Base-by-base conservation (phyloP, 2,329 filamentous ascomycete genomes). In the Tolypocladium tundrense region DNA sequence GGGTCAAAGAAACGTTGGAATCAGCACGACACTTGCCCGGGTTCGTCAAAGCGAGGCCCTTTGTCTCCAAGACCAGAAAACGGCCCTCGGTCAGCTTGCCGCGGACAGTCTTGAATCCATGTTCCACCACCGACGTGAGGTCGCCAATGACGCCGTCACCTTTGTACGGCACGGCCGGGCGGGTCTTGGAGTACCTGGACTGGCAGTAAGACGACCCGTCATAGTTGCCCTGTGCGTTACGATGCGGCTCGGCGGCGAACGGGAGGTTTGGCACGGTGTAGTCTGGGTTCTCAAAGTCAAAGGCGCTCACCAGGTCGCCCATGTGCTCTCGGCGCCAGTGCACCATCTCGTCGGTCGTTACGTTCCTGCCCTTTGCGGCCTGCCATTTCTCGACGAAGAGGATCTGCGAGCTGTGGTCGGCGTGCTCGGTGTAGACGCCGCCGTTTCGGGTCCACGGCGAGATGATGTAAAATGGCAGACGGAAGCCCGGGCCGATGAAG, bases 321-420 rank as follows among this genome's bases (percentile, higher is more conserved):
- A 72, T 71, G 61, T 71, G 64, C 8, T 62, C 57, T 2, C 70
- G 67, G 31, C 70, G 67, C 69, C 70, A 72, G 2, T 61, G 59
- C 1, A 65, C 61, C 63, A 71, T 70, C 58, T 72, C 60, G 8
- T 64, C 52, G 1, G 67, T 68, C 3, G 55, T 64, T 11, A 70
- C 78, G 54, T 80, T 67, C 53, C 79, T 65, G 9, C 70, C 70
- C 58, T 70, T 71, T 39, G 69, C 69, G 1, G 62, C 62, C 48
- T 67, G 65, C 77, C 78, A 80, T 62, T 77, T 67, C 66, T 82
- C 80, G 1, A 83, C 63, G 61, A 83, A 82, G 50, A 79, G 67
- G 40, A 82, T 77, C 58, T 82, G 79, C 0, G 79, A 82, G 61
- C 74, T 81, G 66, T 83, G 80, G 63, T 83, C 80, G 9, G 75